phyloP scores from a whole-genome alignment of 1,284 basidiomycete genomes.

The Ceratobasidium papillatum region DNA sequence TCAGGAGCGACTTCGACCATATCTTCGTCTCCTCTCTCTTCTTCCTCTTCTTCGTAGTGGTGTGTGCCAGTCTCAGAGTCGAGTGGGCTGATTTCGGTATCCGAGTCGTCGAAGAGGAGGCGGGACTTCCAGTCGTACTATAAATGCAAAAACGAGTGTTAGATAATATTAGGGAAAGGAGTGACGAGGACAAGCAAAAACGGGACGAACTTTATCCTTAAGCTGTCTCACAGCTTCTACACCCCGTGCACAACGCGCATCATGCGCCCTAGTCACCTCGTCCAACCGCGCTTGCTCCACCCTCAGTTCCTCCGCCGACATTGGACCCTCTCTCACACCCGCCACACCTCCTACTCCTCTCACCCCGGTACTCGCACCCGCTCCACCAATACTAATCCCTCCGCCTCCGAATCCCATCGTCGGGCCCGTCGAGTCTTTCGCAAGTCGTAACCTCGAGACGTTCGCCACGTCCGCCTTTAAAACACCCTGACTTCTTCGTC shows the following conservation, averaged over 20 bases:
- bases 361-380: constrained; percentile 1
- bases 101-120: constrained; percentile 36
- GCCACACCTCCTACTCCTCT: not conserved
- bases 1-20: constrained; percentile 28
- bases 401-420: not conserved
- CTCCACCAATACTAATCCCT: not conserved
- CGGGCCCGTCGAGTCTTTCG: not conserved
- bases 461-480: constrained; percentile 7
- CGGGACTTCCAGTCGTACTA: constrained; percentile 38
- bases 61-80: not conserved
- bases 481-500: constrained; percentile 6
- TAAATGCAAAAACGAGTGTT: not conserved
- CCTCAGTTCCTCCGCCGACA: constrained; percentile 11
- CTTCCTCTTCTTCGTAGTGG: not conserved
- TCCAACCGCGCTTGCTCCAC: constrained; percentile 31
- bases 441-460: constrained; percentile 5
- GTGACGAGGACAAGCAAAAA: not conserved
- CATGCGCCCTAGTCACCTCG: constrained; percentile 30
- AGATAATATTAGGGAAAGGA: not conserved
- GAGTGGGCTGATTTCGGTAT: not conserved
- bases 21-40: constrained; percentile 21
- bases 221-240: constrained; percentile 35
- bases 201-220: constrained; percentile 18
- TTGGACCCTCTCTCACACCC: not conserved
- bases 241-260: constrained; percentile 34